Conservation (phyloP, 2,329 filamentous ascomycete species). For the Botrytis byssoidea region DNA sequence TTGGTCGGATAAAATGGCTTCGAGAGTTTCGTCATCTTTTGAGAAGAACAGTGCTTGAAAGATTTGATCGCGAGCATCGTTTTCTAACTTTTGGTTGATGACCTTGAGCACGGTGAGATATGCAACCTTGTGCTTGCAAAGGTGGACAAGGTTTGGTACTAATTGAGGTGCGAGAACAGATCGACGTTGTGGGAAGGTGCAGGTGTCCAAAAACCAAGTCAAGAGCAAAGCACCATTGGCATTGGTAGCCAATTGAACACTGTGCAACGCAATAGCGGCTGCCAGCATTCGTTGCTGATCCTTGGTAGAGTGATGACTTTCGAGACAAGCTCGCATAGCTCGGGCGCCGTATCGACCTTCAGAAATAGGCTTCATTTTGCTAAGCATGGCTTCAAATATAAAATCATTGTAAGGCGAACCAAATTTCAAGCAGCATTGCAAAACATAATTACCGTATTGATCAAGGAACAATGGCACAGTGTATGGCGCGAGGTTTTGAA, state of each 20-base stretch:
- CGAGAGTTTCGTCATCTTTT: conserved; percentile 78
- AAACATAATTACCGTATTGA: conserved; percentile 97
- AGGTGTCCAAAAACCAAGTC: conserved; percentile 98
- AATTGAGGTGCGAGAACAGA: conserved; percentile 89
- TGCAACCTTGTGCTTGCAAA: conserved; percentile 98
- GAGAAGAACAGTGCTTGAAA: conserved; percentile 92
- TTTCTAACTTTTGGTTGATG: conserved; percentile 94
- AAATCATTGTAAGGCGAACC: conserved; percentile 87
- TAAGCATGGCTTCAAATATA: conserved; percentile 97
- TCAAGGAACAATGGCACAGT: conserved; percentile 91
- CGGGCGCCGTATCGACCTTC: conserved; percentile 93
- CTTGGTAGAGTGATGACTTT: conserved; percentile 92
- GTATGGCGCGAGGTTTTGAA: conserved; percentile 80
- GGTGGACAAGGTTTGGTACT: conserved; percentile 86
- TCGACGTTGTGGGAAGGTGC: conserved; percentile 87
- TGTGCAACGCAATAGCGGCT: conserved; percentile 91
- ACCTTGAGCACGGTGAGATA: conserved; percentile 97
- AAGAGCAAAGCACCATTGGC: conserved; percentile 90
- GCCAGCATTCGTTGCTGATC: conserved; percentile 95
- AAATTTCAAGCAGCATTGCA: conserved; percentile 95
- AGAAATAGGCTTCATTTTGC: conserved; percentile 86
- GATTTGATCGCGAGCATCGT: conserved; percentile 86
- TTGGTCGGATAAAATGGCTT: conserved; percentile 88
- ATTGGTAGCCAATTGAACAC: conserved; percentile 93
- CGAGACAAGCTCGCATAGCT: conserved; percentile 93